Base-by-base conservation (phyloP, 192 early-diverging fungal species). In the Funneliformis geosporum region DNA sequence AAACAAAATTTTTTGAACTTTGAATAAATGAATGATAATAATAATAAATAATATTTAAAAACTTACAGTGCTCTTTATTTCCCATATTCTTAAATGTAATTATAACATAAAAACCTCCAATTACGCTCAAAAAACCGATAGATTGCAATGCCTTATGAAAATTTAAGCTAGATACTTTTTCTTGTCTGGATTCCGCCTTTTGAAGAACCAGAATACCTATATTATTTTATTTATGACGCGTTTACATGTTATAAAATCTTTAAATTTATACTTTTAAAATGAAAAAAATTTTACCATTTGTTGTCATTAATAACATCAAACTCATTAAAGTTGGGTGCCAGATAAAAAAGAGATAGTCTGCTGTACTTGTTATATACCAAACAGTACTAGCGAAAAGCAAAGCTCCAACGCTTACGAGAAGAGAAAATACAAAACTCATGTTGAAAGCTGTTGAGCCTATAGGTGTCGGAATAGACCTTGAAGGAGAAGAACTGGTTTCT, bases 151-250 rank as follows among this genome's bases (percentile, higher is more conserved):
- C 60, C 6, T 67, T 80, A 82, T 86, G 85, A 5, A 62, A 60
- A 25, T 79, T 74, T 5, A 82, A 39, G 4, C 83, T 81, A n/a
- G 46, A 38, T 44, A 62, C 64, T 42, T 82, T 86, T 76, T 84
- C 81, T 60, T 80, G 76, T 43, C 61, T 33, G 8, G 81, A 82
- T 28, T 40, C 62, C 1, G 81, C 79, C 27, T 75, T 79, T 75
- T 86, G 85, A 23, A 86, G 74, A n/a, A 84, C 7, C 5, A 66
- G 42, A 39, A 80, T 76, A 8, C 81, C 85, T 86, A 44, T 28
- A 25, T 65, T 27, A 50, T 59, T 23, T 65, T 42, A 50, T 59
- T 42, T 11, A 14, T 43, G 38, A 68, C 16, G 18, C 27, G 40
- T 2, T 21, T 39, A 8, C 18, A 16, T 8, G 2, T 39, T 6